Conservation (phyloP, 352 stramenopile genomes). For the Pythium volutum region DNA sequence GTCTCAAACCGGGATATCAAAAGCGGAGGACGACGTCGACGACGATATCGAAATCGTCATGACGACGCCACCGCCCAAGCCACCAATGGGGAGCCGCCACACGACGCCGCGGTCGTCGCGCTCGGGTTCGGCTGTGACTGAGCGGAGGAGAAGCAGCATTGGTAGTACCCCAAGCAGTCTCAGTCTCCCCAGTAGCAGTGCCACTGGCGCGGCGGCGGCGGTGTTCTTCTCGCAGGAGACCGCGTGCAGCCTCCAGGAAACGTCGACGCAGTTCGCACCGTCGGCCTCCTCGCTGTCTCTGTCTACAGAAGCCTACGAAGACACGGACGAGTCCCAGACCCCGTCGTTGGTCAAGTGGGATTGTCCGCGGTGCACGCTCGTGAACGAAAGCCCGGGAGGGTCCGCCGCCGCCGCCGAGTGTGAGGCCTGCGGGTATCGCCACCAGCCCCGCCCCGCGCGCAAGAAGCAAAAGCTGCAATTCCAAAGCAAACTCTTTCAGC, state of each 20-base stretch:
- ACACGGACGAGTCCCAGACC: background rate
- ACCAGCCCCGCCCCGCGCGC: constrained; percentile 41
- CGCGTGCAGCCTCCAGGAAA: constrained; percentile 10
- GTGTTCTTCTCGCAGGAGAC: constrained; percentile 20
- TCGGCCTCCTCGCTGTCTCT: constrained; percentile 6
- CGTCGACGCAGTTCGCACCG: constrained; percentile 16
- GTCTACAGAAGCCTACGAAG: background rate
- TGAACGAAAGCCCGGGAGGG: constrained; percentile 44
- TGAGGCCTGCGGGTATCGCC: constrained; percentile 64
- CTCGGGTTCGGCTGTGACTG: constrained; percentile 5
- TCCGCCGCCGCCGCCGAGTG: constrained; percentile 38
- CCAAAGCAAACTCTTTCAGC: constrained; percentile 72
- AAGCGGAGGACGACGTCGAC: constrained; percentile 12
- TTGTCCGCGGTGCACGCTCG: constrained; percentile 74
- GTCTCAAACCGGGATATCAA: background rate
- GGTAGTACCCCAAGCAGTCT: too few relatives aligned
- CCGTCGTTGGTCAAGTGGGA: constrained; percentile 38
- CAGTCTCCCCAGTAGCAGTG: background rate
- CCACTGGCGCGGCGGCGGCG: background rate
- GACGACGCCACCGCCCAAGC: constrained; percentile 14
- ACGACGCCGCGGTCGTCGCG: constrained; percentile 10
- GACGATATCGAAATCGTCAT: constrained; percentile 22
- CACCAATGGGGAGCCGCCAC: background rate
- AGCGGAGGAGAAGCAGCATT: constrained; percentile 11
- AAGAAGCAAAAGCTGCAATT: constrained; percentile 75